Conservation (phyloP, 306 rosid species). For the Oemleria cerasiformis region DNA sequence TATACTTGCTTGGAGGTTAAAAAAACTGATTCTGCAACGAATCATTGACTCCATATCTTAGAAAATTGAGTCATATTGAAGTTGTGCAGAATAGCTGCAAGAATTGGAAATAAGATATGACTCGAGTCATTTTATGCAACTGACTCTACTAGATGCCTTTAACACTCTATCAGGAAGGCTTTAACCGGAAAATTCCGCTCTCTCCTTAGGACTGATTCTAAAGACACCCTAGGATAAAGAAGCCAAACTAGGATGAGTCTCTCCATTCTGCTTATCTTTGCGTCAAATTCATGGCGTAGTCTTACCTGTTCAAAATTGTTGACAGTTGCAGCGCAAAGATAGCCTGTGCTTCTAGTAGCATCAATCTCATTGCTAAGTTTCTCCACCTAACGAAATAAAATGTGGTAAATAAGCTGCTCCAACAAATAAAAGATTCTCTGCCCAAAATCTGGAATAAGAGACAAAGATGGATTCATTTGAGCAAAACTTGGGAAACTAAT, state of each 20-base stretch:
- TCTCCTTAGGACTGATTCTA: not conserved
- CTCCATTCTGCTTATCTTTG: not conserved
- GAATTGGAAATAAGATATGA: not conserved
- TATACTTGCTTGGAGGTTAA: not conserved
- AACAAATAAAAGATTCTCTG: not conserved
- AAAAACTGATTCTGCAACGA: not conserved
- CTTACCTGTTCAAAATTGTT: conserved; percentile 78
- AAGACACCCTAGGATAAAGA: not conserved
- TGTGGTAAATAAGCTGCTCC: conserved; percentile 14
- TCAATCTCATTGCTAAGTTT: conserved; percentile 54
- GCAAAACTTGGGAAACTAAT: conserved; percentile 10
- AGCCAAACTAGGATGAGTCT: not conserved
- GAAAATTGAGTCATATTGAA: not conserved
- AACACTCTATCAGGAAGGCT: conserved; percentile 13
- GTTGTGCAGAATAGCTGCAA: conserved; percentile 1
- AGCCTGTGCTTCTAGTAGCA: conserved; percentile 87
- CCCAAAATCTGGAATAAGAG: not conserved
- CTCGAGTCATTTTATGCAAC: not conserved
- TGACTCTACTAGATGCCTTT: not conserved
- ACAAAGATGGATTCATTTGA: not conserved
- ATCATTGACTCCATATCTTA: not conserved
- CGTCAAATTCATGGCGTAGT: not conserved
- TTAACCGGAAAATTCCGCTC: conserved; percentile 2
- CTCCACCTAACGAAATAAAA: conserved; percentile 52
- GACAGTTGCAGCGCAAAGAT: conserved; percentile 73